These are phyloP conservation scores for Begonia peltatifolia DNA, from an alignment of 306 rosid species.

Conservation along the genomic window DNA sequence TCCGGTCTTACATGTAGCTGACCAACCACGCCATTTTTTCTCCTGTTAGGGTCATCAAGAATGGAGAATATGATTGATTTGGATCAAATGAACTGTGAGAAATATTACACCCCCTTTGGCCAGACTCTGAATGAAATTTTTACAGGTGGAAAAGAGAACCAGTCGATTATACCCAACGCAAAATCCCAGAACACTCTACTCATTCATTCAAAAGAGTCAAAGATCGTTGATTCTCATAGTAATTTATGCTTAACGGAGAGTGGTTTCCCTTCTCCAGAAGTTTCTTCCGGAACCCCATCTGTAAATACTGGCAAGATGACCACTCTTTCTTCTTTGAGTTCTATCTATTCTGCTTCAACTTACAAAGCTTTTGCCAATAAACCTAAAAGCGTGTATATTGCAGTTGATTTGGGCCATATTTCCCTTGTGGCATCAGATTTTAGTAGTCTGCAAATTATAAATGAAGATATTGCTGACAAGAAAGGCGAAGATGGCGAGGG, in stretches of 20 bases:
- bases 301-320: constrained; percentile 60
- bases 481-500: constrained; percentile 22
- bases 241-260: constrained; percentile 18
- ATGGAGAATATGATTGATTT: constrained; percentile 61
- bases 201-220: constrained; percentile 21
- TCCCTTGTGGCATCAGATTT: constrained; percentile 24
- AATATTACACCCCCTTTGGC: constrained; percentile 22
- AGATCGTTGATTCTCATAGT: constrained; percentile 18
- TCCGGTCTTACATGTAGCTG: neutral
- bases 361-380: too few species aligned
- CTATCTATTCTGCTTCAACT: too few species aligned
- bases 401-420: too few species aligned
- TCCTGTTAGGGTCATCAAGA: constrained; percentile 59
- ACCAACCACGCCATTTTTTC: too few species aligned
- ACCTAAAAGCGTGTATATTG: too few species aligned
- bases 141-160: constrained; percentile 40
- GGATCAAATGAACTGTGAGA: constrained; percentile 40
- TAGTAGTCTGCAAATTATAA: constrained; percentile 31
- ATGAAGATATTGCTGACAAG: constrained; percentile 55
- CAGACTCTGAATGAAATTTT: constrained; percentile 35
- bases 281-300: constrained; percentile 22
- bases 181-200: constrained; percentile 18
- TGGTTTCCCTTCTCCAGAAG: constrained; percentile 12
- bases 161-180: constrained; percentile 21
- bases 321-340: constrained; percentile 20